These are phyloP conservation scores for Gracilaria gracilis DNA, from an alignment of 23 red algal species.

Conservation along the genomic window DNA sequence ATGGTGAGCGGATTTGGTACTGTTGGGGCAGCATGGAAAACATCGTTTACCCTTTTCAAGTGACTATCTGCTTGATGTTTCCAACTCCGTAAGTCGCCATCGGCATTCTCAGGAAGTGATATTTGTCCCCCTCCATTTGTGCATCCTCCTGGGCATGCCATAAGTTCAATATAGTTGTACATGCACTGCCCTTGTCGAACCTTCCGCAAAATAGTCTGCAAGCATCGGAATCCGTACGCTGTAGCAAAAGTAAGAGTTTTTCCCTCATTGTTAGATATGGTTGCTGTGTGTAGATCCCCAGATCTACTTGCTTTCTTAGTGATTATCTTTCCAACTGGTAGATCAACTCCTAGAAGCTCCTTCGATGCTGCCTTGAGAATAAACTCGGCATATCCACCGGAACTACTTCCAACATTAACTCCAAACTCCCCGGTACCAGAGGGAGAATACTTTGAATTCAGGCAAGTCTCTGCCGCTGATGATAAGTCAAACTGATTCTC, in stretches of 20 bases:
- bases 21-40: slow-evolving; percentile 12
- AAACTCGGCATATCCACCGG: slow-evolving; percentile 77
- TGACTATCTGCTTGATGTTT: slow-evolving; percentile 37
- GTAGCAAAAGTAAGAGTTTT: slow-evolving; percentile 68
- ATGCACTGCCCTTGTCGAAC: slow-evolving; percentile 36
- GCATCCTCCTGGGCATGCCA: slow-evolving; percentile 92
- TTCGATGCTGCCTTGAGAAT: slow-evolving; percentile 70
- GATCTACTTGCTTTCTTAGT: slow-evolving; percentile 49
- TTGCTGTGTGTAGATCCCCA: slow-evolving; percentile 36
- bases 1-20: slow-evolving; percentile 4
- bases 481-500: slow-evolving; percentile 54
- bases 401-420: slow-evolving; percentile 47
- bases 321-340: slow-evolving; percentile 25
- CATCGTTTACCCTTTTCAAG: slow-evolving; percentile 23
- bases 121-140: slow-evolving; percentile 89
- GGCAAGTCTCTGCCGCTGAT: slow-evolving; percentile 2
- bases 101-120: not conserved
- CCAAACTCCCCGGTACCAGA: slow-evolving; percentile 40
- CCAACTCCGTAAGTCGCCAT: not conserved
- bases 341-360: slow-evolving; percentile 46
- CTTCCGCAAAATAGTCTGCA: slow-evolving; percentile 89
- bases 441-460: slow-evolving; percentile 18
- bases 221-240: slow-evolving; percentile 89
- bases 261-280: slow-evolving; percentile 34
- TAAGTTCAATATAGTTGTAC: slow-evolving; percentile 90